Percentiles rank a stretch among this genome's conserved stretches.
Conservation (phyloP, 164 flowering plant species). For the Aristolochia fimbriata region DNA sequence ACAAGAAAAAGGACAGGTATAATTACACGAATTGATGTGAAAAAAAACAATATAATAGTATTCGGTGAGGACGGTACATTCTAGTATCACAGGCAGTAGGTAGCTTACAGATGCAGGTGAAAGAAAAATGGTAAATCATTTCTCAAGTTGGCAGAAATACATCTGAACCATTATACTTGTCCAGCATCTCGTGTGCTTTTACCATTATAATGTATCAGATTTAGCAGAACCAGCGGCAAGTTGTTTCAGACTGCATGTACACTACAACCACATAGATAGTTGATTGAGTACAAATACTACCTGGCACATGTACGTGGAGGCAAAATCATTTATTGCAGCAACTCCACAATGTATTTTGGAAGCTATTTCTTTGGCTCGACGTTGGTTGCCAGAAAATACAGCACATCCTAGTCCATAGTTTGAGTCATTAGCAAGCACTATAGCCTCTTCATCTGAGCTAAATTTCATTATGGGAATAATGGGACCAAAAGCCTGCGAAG, state of each 20-base stretch:
- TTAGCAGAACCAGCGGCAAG: too few relatives aligned
- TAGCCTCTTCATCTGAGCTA: constrained; percentile 77
- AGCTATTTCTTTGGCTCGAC: constrained; percentile 66
- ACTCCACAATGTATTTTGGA: constrained; percentile 81
- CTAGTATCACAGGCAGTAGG: too few relatives aligned
- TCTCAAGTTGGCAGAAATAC: too few relatives aligned
- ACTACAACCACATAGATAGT: too few relatives aligned
- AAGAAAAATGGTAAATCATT: too few relatives aligned
- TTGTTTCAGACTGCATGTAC: too few relatives aligned
- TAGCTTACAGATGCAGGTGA: too few relatives aligned
- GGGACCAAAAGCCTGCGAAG: constrained; percentile 85
- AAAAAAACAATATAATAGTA: too few relatives aligned
- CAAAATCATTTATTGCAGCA: constrained; percentile 95
- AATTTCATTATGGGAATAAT: constrained; percentile 96
- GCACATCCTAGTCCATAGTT: constrained; percentile 95
- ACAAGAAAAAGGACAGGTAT: background rate
- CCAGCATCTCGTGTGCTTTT: too few relatives aligned
- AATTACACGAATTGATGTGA: background rate
- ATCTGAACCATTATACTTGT: too few relatives aligned
- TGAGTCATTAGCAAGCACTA: constrained; percentile 79
- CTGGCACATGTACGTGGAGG: constrained; percentile 95
- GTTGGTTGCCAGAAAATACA: constrained; percentile 84
- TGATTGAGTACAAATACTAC: constrained; percentile 19
- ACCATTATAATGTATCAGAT: too few relatives aligned
- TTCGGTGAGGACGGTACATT: too few relatives aligned